Base-by-base conservation (phyloP, 495 filamentous ascomycete genomes). In the Lophium mytilinum region DNA sequence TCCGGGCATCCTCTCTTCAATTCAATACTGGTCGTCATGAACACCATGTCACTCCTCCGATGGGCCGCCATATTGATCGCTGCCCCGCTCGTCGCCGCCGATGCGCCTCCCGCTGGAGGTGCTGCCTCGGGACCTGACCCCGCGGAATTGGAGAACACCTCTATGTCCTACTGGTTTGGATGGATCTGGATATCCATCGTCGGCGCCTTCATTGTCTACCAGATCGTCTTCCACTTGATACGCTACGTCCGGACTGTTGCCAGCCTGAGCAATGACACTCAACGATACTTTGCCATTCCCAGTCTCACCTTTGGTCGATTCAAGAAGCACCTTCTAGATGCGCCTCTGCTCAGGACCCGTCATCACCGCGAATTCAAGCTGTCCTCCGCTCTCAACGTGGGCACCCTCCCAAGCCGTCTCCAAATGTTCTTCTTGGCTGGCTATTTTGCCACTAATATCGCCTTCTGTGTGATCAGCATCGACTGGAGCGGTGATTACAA, bases 281-380 rank as follows among this genome's bases (percentile, higher is more conserved):
- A 70, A 45, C 55, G 56, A 17, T 70, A 47, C 61, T 83, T 82
- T 57, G 64, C 75, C 11, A 63, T 64, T n/a, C 72, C 77, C 0
- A 61, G 77, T 35, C 45, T 50, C 3, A 70, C 65, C 3, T 75
- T 58, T 37, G 61, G 68, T 21, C 60, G 46, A 17, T 57, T 95
- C 63, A 96, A 95, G 75, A 82, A 81, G 58, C 76, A 92, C 65
- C 66, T 95, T 50, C 77, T 95, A 61, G 89, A 91, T 68, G 92
- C 93, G 9, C 90, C 93, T 0, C 71, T 97, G 18, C 84, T 88
- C 69, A 80, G 79, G 10, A 86, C 79, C 58, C 83, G 92, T 30
- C 92, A 96, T 73, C 94, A 93, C 72, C 82, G 85, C 52, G 91
- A 95, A 68, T 81, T 95, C 60, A 81, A 82, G 60, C 71, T 96